Base-by-base conservation (phyloP, 2,329 filamentous ascomycete genomes). In the Bipolaris zeicola region DNA sequence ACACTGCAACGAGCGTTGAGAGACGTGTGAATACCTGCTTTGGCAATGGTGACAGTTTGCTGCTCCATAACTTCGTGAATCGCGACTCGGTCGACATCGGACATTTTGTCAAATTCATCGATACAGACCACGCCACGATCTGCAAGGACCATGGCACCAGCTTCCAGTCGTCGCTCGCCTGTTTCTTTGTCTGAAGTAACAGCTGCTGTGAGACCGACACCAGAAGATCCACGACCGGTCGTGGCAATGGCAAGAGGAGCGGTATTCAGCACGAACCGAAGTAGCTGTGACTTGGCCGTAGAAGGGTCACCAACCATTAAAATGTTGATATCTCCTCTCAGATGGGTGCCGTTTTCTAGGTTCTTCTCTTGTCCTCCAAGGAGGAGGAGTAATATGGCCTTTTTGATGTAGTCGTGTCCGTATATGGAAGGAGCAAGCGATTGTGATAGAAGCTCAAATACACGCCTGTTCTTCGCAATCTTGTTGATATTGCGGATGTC, bases 51-150 rank as follows among this genome's bases (percentile, higher is more conserved):
- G 58, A 99, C 95, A 0, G 95, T 99, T 79, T 99, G 95, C 80
- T 99, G 95, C 79, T 99, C 95, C 95, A 99, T 99, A 64, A 99
- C 95, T 90, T 99, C 95, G 85, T 99, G 95, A 67, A 99, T 99
- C 44, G 95, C 95, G 3, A 99, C 95, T 74, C 95, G 88, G 77
- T 99, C 95, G 55, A 98, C 89, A 73, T 99, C 95, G 55, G 92
- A 97, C 95, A 99, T 99, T 78, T 99, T 99, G 81, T 99, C 95
- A 67, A 99, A 99, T 72, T 99, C 95, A 74, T 99, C 95, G 65
- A 99, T 99, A 80, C 95, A 99, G 33, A 99, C 95, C 10, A 99
- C 94, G 66, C 95, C 95, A 61, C 95, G 89, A 76, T 99, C 95
- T 62, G 88, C 95, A 71, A 99, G 91, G 58, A 99, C 95, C 95